Base-by-base conservation (phyloP, 2,329 filamentous ascomycete species). In the Fusarium poae region DNA sequence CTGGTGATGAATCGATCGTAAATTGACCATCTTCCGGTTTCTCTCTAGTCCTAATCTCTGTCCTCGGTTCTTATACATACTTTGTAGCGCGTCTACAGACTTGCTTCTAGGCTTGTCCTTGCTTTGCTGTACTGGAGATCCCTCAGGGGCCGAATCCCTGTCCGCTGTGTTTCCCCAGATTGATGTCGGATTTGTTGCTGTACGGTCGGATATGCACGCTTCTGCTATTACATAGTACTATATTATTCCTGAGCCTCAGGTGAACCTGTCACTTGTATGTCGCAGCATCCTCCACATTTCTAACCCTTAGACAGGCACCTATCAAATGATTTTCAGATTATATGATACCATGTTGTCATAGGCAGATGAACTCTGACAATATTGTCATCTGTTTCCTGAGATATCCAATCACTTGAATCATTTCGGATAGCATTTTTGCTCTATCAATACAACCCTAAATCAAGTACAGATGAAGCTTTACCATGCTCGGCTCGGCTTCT, bases 221-320 rank as follows among this genome's bases (percentile, higher is more conserved):
- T 49, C 20, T 49, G n/a, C 45, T 54, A 15, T 20, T 34, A n/a
- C n/a, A n/a, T n/a, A n/a, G n/a, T n/a, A 50, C 37, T 53, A 35
- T n/a, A 20, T 15, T 40, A 45, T 46, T 70, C 59, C 67, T 69
- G 55, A 69, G 71, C 64, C 65, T 73, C 71, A 73, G 71, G 71
- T 72, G 71, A 73, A 71, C 71, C 71, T 73, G 68, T 60, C 66
- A 70, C 71, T 46, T 52, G 49, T 54, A 51, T 50, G 40, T n/a
- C 30, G 20, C 35, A 56, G 46, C 37, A 49, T 20, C 21, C 42
- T 32, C 48, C 32, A 27, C 48, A 23, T 40, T 21, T 39, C 20
- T 35, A 35, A 34, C 35, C 40, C 42, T 65, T 48, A 27, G 11
- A 21, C 13, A 34, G 7, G 27, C 10, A 35, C 18, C 16, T 35